Evolutionary conservation across 768 basidiomycete species (phyloP).

Genomic region (Lactarius sanguifluus): DNA sequence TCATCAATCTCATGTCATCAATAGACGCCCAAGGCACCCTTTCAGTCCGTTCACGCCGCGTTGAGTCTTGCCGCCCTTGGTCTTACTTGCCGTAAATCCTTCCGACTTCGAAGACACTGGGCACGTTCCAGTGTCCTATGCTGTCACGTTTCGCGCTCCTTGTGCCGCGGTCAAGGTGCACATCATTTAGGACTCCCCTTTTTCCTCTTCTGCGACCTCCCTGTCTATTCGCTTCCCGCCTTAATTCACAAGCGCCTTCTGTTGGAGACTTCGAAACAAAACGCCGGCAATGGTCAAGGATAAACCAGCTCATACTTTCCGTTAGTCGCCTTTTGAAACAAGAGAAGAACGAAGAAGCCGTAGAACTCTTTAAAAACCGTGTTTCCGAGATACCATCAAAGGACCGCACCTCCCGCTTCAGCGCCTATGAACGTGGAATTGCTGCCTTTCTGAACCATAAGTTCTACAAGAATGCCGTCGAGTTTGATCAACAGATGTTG

Average conservation of each 20-base stretch:
- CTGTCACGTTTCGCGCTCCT: constrained; percentile 6
- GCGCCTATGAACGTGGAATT: constrained; percentile 41
- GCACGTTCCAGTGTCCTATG: constrained; percentile 13
- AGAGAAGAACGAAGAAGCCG: constrained; percentile 5
- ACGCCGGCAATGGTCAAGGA: neutral
- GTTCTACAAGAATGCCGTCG: constrained; percentile 40
- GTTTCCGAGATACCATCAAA: neutral
- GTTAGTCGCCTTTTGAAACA: constrained; percentile 5
- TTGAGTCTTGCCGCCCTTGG: neutral
- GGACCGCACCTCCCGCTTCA: constrained; percentile 16
- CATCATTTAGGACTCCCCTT: neutral
- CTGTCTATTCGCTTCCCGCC: constrained; percentile 3
- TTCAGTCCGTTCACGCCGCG: neutral
- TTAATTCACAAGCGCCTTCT: too few relatives aligned
- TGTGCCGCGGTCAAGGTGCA: neutral
- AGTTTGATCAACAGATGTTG: constrained; percentile 45
- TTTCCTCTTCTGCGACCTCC: neutral
- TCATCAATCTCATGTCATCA: constrained; percentile 4
- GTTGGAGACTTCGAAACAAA: neutral
- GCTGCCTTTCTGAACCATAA: constrained; percentile 43
- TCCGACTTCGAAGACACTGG: neutral
- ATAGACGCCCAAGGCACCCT: neutral
- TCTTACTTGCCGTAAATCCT: neutral
- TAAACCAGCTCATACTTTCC: neutral
- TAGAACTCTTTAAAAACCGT: neutral